Base-by-base conservation (phyloP, 306 rosid species). In the Vigna nakashimae region DNA sequence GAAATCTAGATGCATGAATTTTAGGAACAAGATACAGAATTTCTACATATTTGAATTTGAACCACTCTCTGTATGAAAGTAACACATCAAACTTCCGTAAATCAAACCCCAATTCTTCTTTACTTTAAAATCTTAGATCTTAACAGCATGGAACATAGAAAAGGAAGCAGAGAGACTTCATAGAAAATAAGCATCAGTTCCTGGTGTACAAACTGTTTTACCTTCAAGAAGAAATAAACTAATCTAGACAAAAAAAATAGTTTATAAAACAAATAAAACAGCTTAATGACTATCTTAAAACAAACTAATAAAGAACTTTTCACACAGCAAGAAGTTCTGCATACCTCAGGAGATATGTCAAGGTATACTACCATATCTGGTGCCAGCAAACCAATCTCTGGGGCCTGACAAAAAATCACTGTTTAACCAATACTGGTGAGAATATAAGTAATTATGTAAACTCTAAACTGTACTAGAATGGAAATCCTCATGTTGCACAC, bases 341-440 rank as follows among this genome's bases (percentile, higher is more conserved):
- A 77, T 76, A 89, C 98, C 89, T 95, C 96, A 13, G 98, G 98
- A 63, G 91, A 87, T 79, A 95, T 92, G 79, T 92, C 91, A 62
- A 95, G 98, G 89, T 83, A 92, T 65, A 91, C 36, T 22, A 89
- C 96, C 42, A 90, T 63, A 71, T 95, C 98, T 65, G 98, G 97
- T 82, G 97, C 89, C 62, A 87, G 83, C 82, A 95, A 78, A 36
- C 98, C 98, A 73, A 72, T 82, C 87, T 95, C 98, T 14, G 98
- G 98, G 60, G 95, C 89, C 98, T 92, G 79, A 82, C 80, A 86
- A 82, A 86, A 82, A 80, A 59, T 60, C 77, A 63, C 20, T 26
- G 20, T 48, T 78, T 58, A 42, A 50, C 40, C 51, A 66, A 57
- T 48, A 79, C 45, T 42, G 77, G 22, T 60, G 3, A 55, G 22